Conservation (phyloP, 768 basidiomycete species). For the Lentinus tigrinus region DNA sequence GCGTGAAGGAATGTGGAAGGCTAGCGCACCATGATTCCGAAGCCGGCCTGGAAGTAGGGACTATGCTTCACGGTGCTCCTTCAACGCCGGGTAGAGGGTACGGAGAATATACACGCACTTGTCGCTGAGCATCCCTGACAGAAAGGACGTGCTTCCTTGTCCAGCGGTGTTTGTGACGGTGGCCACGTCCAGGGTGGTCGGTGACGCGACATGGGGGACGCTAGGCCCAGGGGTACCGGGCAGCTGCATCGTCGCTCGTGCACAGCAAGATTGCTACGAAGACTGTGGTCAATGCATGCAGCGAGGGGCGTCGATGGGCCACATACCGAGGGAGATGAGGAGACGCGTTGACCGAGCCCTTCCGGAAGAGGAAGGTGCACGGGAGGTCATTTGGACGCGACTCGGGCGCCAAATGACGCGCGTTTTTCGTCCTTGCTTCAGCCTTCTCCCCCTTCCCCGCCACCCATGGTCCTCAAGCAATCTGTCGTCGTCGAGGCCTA, state of each 20-base stretch:
- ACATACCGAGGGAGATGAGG: neutral
- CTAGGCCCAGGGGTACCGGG: neutral
- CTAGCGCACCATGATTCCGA: slow-evolving; percentile 84
- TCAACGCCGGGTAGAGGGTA: slow-evolving; percentile 1
- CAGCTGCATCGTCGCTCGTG: neutral
- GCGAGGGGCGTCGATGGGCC: neutral
- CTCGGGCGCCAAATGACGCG: slow-evolving; percentile 9
- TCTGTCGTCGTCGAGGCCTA: slow-evolving; percentile 39
- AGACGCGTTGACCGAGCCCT: slow-evolving; percentile 1
- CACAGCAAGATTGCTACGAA: neutral
- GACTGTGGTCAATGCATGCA: neutral
- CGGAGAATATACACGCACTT: slow-evolving; percentile 21
- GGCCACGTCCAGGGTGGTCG: neutral
- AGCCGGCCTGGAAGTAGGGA: slow-evolving; percentile 97
- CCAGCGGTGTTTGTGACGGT: neutral
- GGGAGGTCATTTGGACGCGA: slow-evolving; percentile 11
- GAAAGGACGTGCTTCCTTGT: slow-evolving; percentile 5
- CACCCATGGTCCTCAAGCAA: slow-evolving; percentile 36
- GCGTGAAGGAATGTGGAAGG: neutral
- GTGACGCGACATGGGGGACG: neutral
- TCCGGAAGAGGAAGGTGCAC: slow-evolving; percentile 1
- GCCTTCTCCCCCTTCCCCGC: neutral
- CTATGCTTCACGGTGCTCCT: slow-evolving; percentile 41
- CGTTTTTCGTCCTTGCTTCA: slow-evolving; percentile 4
- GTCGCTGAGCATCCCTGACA: slow-evolving; percentile 24